These are phyloP conservation scores for Penicillium canescens DNA, from an alignment of 495 filamentous ascomycete species.

Conservation along the genomic window DNA sequence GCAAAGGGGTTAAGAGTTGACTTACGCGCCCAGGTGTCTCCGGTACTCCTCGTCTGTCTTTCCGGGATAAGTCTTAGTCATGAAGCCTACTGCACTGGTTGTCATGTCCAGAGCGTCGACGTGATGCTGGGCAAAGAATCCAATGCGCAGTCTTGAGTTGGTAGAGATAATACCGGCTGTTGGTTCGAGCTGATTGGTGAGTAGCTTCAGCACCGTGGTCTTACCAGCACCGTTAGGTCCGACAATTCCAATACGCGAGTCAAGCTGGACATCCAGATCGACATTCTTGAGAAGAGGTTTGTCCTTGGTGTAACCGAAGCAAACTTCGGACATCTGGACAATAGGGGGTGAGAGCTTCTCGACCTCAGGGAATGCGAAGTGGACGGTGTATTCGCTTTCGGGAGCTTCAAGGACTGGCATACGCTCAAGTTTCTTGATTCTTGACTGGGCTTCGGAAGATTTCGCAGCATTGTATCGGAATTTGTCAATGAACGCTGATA, in stretches of 20 bases:
- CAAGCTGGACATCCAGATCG: constrained; percentile 95
- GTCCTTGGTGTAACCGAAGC: constrained; percentile 84
- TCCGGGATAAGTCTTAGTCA: constrained; percentile 88
- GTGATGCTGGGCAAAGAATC: constrained; percentile 98
- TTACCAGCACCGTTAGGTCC: constrained; percentile 99
- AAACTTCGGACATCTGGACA: constrained; percentile 92
- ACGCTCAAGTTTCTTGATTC: constrained; percentile 98
- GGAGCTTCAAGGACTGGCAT: constrained; percentile 92
- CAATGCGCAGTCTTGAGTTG: constrained; percentile 83
- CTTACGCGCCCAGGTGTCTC: constrained; percentile 81
- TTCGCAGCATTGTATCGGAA: constrained; percentile 99
- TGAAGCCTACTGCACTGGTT: constrained; percentile 86
- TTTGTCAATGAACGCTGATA: constrained; percentile 93
- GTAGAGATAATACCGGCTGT: constrained; percentile 81
- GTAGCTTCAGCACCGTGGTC: constrained; percentile 91
- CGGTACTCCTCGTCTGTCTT: constrained; percentile 96
- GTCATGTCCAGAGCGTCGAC: constrained; percentile 94
- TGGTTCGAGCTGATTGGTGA: constrained; percentile 81
- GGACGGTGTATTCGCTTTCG: constrained; percentile 91
- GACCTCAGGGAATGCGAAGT: constrained; percentile 97
- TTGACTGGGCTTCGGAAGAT: constrained; percentile 94
- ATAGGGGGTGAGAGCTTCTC: constrained; percentile 97
- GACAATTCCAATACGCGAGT: constrained; percentile 97
- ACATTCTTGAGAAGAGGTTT: constrained; percentile 80
- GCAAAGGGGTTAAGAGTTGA: constrained; percentile 6